These are phyloP conservation scores for Penstemon newberryi DNA, from an alignment of 257 asterid genomes.

Conservation along the genomic window DNA sequence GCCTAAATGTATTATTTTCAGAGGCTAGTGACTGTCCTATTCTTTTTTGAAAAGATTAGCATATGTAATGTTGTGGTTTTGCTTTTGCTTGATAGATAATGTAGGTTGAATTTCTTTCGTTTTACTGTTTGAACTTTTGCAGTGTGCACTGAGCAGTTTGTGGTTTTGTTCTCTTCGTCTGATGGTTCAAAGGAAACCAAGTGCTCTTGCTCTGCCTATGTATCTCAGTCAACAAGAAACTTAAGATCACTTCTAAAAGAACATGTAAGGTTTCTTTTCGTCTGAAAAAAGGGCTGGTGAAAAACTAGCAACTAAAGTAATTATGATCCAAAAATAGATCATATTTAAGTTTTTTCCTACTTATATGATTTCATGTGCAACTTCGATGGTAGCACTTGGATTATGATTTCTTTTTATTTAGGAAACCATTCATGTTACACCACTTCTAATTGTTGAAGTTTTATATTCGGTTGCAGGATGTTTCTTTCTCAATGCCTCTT, in stretches of 20 bases:
- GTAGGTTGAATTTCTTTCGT: constrained; percentile 22
- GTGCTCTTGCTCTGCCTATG: constrained; percentile 65
- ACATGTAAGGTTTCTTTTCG: constrained; percentile 55
- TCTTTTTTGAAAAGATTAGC: neutral
- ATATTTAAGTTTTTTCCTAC: constrained; percentile 11
- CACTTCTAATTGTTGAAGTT: constrained; percentile 27
- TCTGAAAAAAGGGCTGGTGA: constrained; percentile 15
- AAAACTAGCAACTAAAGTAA: constrained; percentile 2
- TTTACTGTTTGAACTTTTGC: constrained; percentile 37
- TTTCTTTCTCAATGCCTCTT: constrained; percentile 89
- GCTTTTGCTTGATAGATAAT: constrained; percentile 12
- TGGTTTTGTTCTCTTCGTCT: constrained; percentile 73
- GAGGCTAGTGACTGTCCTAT: neutral
- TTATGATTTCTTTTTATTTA: constrained; percentile 7
- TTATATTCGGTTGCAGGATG: constrained; percentile 53
- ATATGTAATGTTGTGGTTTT: constrained; percentile 6
- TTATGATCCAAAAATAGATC: neutral
- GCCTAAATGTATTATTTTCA: neutral
- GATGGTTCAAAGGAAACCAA: constrained; percentile 45
- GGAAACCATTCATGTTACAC: constrained; percentile 15
- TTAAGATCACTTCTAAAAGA: constrained; percentile 82
- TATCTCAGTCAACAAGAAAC: constrained; percentile 87
- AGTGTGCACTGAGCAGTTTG: constrained; percentile 82
- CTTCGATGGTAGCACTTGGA: constrained; percentile 14
- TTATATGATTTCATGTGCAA: constrained; percentile 14